Conservation (phyloP, 306 rosid genomes). For the Datisca glomerata region DNA sequence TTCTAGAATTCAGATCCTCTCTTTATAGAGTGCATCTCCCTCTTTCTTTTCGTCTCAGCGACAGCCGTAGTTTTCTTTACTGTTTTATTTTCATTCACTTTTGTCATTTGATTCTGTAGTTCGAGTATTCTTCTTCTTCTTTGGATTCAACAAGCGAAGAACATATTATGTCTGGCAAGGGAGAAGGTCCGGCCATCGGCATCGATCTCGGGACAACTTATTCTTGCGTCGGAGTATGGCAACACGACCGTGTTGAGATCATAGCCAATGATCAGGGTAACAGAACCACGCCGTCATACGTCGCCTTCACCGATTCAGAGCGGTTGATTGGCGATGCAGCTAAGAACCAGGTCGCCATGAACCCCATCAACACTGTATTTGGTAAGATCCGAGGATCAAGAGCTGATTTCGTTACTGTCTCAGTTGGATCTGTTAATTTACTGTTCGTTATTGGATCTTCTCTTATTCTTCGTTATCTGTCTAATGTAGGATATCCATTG, state of each 20-base stretch:
- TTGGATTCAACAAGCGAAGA: neutral
- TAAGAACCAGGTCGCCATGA: constrained; percentile 44
- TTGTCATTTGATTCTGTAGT: no score
- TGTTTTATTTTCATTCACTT: constrained; percentile 4
- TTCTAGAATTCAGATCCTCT: constrained; percentile 25
- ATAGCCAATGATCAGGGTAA: constrained; percentile 50
- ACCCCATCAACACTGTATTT: constrained; percentile 40
- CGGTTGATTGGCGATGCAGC: constrained; percentile 44
- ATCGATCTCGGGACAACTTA: constrained; percentile 47
- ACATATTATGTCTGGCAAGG: constrained; percentile 37
- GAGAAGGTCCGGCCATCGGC: constrained; percentile 53
- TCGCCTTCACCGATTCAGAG: constrained; percentile 37
- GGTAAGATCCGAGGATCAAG: constrained; percentile 22
- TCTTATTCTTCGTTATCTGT: no score
- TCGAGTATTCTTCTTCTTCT: neutral
- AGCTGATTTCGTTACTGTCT: neutral
- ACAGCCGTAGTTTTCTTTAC: neutral
- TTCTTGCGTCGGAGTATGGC: constrained; percentile 49
- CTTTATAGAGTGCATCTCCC: constrained; percentile 9
- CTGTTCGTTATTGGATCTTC: no score
- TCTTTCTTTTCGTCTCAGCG: neutral
- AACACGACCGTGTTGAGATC: constrained; percentile 47
- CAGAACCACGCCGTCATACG: constrained; percentile 49
- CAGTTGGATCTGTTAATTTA: constrained; percentile 2
- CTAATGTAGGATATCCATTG: neutral